These are phyloP conservation scores for Fusarium anthophilum DNA, from an alignment of 2,329 filamentous ascomycete species.

Conservation along the genomic window DNA sequence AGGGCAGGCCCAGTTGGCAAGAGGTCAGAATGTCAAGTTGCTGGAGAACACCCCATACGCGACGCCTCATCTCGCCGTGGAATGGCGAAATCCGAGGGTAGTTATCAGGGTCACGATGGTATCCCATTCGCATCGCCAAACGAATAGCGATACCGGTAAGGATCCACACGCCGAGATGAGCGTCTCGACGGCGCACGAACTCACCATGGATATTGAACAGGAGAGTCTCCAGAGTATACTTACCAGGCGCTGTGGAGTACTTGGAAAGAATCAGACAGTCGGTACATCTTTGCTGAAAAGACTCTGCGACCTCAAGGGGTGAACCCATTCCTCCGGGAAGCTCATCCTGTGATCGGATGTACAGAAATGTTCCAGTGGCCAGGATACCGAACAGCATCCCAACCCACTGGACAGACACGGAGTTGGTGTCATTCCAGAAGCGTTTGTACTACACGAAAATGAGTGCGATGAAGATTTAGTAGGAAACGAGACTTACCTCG, in stretches of 20 bases:
- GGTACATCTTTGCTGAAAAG: conserved; percentile 21
- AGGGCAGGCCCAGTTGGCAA: conserved; percentile 23
- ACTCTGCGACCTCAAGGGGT: conserved; percentile 9
- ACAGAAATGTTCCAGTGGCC: conserved; percentile 20
- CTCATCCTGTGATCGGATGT: conserved; percentile 23
- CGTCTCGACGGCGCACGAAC: conserved; percentile 23
- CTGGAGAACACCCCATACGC: conserved; percentile 19
- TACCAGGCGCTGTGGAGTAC: conserved; percentile 16
- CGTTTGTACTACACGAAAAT: conserved; percentile 1
- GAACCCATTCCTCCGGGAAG: conserved; percentile 8
- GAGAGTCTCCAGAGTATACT: conserved; percentile 21
- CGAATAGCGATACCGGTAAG: conserved; percentile 17
- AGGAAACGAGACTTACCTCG: background rate
- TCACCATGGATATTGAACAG: conserved; percentile 29
- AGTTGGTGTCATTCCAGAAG: conserved; percentile 22
- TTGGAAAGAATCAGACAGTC: conserved; percentile 31
- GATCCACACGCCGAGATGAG: conserved; percentile 28
- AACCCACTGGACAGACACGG: conserved; percentile 17
- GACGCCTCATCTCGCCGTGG: conserved; percentile 31
- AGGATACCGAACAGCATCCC: conserved; percentile 27
- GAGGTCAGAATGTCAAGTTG: conserved; percentile 29
- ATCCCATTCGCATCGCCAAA: conserved; percentile 34
- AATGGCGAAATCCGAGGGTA: conserved; percentile 18
- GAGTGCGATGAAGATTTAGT: accelerated
- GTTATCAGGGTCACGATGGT: conserved; percentile 29